A percentile compares a stretch with the other conserved stretches of the same genome.
Conservation (phyloP, 352 stramenopile species). For the Phytopythium aichiense region DNA sequence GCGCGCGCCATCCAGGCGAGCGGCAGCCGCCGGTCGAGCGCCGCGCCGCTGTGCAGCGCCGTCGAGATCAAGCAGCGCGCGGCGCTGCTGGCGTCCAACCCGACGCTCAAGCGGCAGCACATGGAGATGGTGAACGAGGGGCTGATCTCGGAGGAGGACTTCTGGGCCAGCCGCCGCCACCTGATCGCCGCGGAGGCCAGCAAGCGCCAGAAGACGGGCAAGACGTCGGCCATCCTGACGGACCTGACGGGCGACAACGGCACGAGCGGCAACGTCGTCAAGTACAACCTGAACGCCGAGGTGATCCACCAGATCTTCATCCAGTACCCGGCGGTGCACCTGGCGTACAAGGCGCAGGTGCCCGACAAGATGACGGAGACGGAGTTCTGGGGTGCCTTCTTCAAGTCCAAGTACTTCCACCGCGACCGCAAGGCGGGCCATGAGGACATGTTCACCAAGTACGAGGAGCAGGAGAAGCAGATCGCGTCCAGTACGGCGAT, state of each 20-base stretch:
- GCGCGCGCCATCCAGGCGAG: slow-evolving; percentile 44
- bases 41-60: slow-evolving; percentile 56
- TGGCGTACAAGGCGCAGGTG: slow-evolving; percentile 81
- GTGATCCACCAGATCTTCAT: slow-evolving; percentile 90
- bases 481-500: slow-evolving; percentile 33
- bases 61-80: slow-evolving; percentile 84
- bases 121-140: slow-evolving; percentile 87
- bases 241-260: slow-evolving; percentile 75
- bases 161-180: slow-evolving; percentile 79
- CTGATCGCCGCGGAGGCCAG: slow-evolving; percentile 80
- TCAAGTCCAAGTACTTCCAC: slow-evolving; percentile 90
- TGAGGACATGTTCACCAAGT: slow-evolving; percentile 85
- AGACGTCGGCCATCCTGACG: slow-evolving; percentile 81
- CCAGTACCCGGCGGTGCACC: slow-evolving; percentile 83
- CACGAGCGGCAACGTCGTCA: slow-evolving; percentile 69
- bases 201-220: slow-evolving; percentile 83
- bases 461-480: slow-evolving; percentile 76
- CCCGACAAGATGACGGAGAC: slow-evolving; percentile 88
- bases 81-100: slow-evolving; percentile 63
- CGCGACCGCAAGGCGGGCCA: slow-evolving; percentile 75
- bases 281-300: slow-evolving; percentile 88
- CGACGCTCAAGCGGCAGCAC: slow-evolving; percentile 80
- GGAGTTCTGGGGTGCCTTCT: slow-evolving; percentile 86
- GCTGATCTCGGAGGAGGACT: slow-evolving; percentile 83
- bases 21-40: slow-evolving; percentile 31